phyloP scores from a whole-genome alignment of 2,329 filamentous ascomycete species.

The Fusarium albosuccineum region DNA sequence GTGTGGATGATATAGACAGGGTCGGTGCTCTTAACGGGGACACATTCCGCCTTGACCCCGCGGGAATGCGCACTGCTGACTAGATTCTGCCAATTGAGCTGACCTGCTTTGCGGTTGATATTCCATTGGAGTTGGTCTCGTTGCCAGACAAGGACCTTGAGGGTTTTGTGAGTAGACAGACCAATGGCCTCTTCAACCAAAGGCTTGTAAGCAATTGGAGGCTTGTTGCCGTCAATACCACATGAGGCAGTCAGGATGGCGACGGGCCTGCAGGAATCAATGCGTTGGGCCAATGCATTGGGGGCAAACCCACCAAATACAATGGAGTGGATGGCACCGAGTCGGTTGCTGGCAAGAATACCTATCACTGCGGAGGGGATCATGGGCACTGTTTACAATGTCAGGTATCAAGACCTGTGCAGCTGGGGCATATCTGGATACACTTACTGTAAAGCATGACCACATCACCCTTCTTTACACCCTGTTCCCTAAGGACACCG shows the following conservation, averaged over 20 bases:
- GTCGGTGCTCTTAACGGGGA: constrained; percentile 83
- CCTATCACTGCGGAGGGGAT: constrained; percentile 90
- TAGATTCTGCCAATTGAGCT: constrained; percentile 84
- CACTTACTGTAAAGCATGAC: constrained; percentile 89
- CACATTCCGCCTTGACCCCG: constrained; percentile 77
- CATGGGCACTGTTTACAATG: constrained; percentile 82
- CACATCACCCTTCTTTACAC: constrained; percentile 85
- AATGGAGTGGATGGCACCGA: constrained; percentile 90
- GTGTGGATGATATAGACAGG: constrained; percentile 93
- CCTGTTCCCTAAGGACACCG: constrained; percentile 84
- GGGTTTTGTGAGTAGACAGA: constrained; percentile 77
- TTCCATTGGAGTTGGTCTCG: constrained; percentile 82
- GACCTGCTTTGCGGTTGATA: constrained; percentile 74
- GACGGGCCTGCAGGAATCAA: constrained; percentile 82
- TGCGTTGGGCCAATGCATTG: constrained; percentile 84
- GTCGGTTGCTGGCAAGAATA: constrained; percentile 82
- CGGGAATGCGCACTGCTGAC: constrained; percentile 77
- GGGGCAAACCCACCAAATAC: constrained; percentile 95
- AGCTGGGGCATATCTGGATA: not conserved
- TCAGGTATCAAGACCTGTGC: not conserved
- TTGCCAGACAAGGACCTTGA: constrained; percentile 85
- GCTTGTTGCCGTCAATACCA: constrained; percentile 88
- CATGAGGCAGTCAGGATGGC: constrained; percentile 90
- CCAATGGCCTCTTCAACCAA: constrained; percentile 81
- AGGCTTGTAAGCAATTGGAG: constrained; percentile 80